These are phyloP conservation scores for Eutrema japonicum DNA, from an alignment of 345 rosid species.

Conservation along the genomic window DNA sequence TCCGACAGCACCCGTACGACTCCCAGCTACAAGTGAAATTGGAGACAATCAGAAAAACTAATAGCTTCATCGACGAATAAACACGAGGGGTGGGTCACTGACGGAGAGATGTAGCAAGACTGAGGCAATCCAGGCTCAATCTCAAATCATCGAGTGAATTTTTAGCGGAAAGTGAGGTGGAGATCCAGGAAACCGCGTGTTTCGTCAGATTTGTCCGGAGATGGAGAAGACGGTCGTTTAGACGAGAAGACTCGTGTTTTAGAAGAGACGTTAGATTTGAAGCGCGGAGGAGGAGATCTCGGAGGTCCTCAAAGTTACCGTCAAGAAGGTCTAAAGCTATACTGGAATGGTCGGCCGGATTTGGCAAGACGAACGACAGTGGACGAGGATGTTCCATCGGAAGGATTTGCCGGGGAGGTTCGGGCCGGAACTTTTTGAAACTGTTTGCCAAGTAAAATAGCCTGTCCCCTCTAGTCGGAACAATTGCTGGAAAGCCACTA, in stretches of 20 bases:
- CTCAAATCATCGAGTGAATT: conserved; percentile 47
- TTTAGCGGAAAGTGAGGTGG: conserved; percentile 57
- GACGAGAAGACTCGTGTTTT: conserved; percentile 41
- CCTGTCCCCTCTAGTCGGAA: background rate
- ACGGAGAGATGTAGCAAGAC: conserved; percentile 39
- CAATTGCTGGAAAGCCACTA: no score
- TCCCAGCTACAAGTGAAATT: conserved; percentile 48
- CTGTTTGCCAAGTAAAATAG: background rate
- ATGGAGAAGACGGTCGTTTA: conserved; percentile 45
- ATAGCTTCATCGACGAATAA: background rate
- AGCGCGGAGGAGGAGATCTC: conserved; percentile 49
- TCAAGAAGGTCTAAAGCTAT: conserved; percentile 49
- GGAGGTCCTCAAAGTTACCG: conserved; percentile 48
- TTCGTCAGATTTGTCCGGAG: conserved; percentile 53
- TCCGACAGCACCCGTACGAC: conserved; percentile 39
- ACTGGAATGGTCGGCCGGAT: conserved; percentile 39
- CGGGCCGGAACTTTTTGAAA: background rate
- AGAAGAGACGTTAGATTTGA: conserved; percentile 50
- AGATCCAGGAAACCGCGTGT: conserved; percentile 71
- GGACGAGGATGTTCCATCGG: conserved; percentile 39
- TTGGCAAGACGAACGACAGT: conserved; percentile 46
- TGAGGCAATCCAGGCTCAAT: conserved; percentile 46
- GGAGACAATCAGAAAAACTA: conserved; percentile 6
- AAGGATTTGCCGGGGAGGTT: conserved; percentile 32
- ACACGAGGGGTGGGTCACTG: conserved; percentile 16